These are phyloP conservation scores for Boletus subparvulus DNA, from an alignment of 768 basidiomycete species.

Conservation along the genomic window DNA sequence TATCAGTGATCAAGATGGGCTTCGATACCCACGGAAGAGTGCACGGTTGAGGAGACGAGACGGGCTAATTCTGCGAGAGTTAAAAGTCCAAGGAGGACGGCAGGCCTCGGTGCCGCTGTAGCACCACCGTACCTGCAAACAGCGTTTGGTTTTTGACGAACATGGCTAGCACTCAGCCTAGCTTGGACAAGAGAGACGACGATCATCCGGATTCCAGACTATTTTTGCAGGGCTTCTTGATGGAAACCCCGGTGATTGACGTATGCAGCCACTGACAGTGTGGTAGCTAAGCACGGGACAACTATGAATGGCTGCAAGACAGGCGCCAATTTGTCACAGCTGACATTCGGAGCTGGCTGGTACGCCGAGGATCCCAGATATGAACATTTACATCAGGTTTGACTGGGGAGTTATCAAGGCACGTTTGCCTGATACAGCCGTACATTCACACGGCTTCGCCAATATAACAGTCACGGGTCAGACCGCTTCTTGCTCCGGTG, in stretches of 20 bases:
- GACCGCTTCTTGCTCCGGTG: slow-evolving; percentile 4
- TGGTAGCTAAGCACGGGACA: background rate
- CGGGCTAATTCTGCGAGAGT: background rate
- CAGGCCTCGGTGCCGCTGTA: slow-evolving; percentile 3
- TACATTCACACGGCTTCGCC: slow-evolving; percentile 22
- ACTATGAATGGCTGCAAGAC: background rate
- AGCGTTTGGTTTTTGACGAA: background rate
- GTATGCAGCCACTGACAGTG: background rate
- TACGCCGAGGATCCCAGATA: slow-evolving; percentile 6
- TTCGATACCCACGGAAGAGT: background rate
- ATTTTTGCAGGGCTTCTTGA: slow-evolving; percentile 6
- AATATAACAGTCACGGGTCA: slow-evolving; percentile 14
- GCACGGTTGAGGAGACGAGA: background rate
- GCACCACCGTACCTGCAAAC: background rate
- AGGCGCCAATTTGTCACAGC: background rate
- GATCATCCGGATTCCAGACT: slow-evolving; percentile 5
- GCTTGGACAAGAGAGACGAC: background rate
- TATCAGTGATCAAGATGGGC: slow-evolving; percentile 15
- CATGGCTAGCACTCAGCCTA: background rate
- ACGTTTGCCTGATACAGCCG: slow-evolving; percentile 9
- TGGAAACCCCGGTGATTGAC: slow-evolving; percentile 8
- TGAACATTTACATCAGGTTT: background rate
- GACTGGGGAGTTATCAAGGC: background rate
- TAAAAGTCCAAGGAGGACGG: background rate
- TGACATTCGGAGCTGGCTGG: background rate